Base-by-base conservation (phyloP, 2,329 filamentous ascomycete genomes). In the Alternaria viburni region DNA sequence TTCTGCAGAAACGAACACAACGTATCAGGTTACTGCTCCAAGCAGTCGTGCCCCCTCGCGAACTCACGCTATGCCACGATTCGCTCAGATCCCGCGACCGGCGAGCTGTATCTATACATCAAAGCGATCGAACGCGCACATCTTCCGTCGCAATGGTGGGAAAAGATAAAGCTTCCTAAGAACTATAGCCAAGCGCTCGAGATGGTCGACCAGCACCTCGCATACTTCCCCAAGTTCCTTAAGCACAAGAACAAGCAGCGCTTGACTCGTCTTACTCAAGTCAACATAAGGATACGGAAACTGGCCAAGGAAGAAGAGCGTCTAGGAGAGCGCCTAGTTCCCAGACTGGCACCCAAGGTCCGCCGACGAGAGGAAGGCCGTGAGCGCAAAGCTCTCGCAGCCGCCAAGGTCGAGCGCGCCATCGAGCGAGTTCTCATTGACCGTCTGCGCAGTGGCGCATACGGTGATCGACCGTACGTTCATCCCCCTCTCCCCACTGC, bases 241-340 rank as follows among this genome's bases (percentile, higher is more conserved):
- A 84, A 93, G 32, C 93, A 97, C 84, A 97, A 96, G 83, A 96
- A 93, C 86, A 99, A 99, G 85, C 96, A 98, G 83, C 90, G 96
- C 64, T 87, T 98, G 47, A 98, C 96, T 10, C 86, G 96, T 52
- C 80, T 99, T 75, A 97, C 93, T 55, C 96, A 98, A 84, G 95
- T 99, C 51, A 90, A 91, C 61, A 96, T 97, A 69, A 83, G 88
- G 52, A 88, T 86, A 79, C 89, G 91, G 74, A 89, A 90, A 77
- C 85, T 98, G 66, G 93, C 92, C 28, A 93, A 91, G 76, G 95
- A 97, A 83, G 93, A 97, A 64, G 93, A 94, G 75, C 86, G 93
- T 43, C 83, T 98, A 32, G 96, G 94, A 44, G 96, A 98, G 86
- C 91, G 88, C 75, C 83, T 97, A 47, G 94, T 98, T 23, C 91